Evolutionary conservation across 441 rosid species (phyloP).

Genomic region (Croton laevigatus): DNA sequence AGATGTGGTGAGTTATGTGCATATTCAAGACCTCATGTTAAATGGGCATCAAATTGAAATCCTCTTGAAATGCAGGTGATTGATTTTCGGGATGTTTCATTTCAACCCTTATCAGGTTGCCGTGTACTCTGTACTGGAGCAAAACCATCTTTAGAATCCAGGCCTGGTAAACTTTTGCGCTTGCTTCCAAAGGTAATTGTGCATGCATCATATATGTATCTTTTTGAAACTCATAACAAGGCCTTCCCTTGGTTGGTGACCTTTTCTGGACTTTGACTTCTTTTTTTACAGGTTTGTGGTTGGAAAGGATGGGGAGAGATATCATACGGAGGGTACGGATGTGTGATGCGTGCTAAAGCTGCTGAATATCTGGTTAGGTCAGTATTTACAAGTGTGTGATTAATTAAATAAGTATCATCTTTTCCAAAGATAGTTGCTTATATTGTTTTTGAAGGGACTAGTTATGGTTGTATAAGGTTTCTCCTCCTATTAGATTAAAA

Average conservation of each 20-base stretch:
- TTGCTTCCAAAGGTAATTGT: slow-evolving; percentile 64
- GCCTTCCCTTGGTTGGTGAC: slow-evolving; percentile 4
- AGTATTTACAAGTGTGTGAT: slow-evolving; percentile 11
- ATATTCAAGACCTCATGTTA: slow-evolving; percentile 10
- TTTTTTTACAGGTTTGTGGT: slow-evolving; percentile 61
- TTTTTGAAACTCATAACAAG: not conserved
- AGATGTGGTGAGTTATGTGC: slow-evolving; percentile 63
- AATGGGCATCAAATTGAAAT: slow-evolving; percentile 7
- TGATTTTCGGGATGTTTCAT: slow-evolving; percentile 69
- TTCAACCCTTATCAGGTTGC: slow-evolving; percentile 53
- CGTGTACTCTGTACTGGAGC: slow-evolving; percentile 70
- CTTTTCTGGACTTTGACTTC: slow-evolving; percentile 7
- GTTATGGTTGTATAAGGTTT: not conserved
- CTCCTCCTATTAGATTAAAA: slow-evolving; percentile 1
- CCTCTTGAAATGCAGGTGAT: slow-evolving; percentile 49
- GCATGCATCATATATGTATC: slow-evolving; percentile 2
- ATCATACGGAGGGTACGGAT: slow-evolving; percentile 80
- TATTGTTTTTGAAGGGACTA: slow-evolving; percentile 13
- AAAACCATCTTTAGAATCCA: slow-evolving; percentile 50
- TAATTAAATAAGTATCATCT: slow-evolving; percentile 7
- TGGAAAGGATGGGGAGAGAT: slow-evolving; percentile 99
- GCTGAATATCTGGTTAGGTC: slow-evolving; percentile 74
- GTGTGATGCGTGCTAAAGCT: slow-evolving; percentile 75
- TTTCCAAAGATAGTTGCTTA: not conserved
- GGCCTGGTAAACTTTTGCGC: slow-evolving; percentile 69